These are phyloP conservation scores for Saccharomyces hybrid DNA, from an alignment of 1,139 yeast genomes.

Conservation along the genomic window DNA sequence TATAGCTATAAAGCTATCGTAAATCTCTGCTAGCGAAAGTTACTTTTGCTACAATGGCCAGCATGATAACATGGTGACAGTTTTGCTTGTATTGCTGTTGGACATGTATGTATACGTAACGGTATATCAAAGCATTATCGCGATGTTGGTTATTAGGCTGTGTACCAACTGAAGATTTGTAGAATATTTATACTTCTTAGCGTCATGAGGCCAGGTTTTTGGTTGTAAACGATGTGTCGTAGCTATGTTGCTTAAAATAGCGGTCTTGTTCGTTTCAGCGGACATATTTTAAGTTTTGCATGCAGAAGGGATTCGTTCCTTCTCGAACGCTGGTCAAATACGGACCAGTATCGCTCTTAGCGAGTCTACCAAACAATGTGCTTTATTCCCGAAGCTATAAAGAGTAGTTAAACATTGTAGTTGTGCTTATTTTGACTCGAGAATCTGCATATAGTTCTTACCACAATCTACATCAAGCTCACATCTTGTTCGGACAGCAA, in stretches of 20 bases:
- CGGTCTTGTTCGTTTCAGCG: neutral
- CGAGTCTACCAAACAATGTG: neutral
- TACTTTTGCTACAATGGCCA: neutral
- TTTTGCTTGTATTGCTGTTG: neutral
- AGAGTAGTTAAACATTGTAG: neutral
- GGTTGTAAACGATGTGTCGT: neutral
- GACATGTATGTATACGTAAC: neutral
- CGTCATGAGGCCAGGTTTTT: neutral
- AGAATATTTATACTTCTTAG: neutral
- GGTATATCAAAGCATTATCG: neutral
- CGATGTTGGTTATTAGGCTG: neutral
- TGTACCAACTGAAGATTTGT: neutral
- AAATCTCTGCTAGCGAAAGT: neutral
- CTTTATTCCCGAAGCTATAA: neutral
- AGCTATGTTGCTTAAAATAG: neutral
- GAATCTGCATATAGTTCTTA: neutral
- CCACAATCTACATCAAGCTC: neutral
- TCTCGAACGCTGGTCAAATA: neutral
- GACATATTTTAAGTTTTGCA: neutral
- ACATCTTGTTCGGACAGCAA: neutral
- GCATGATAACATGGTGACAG: neutral
- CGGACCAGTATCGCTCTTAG: neutral
- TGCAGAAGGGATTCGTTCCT: neutral
- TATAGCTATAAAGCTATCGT: neutral
- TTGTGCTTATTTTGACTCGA: neutral